Conservation (phyloP, 75 land plant genomes). For the Isoetes taiwanensis region DNA sequence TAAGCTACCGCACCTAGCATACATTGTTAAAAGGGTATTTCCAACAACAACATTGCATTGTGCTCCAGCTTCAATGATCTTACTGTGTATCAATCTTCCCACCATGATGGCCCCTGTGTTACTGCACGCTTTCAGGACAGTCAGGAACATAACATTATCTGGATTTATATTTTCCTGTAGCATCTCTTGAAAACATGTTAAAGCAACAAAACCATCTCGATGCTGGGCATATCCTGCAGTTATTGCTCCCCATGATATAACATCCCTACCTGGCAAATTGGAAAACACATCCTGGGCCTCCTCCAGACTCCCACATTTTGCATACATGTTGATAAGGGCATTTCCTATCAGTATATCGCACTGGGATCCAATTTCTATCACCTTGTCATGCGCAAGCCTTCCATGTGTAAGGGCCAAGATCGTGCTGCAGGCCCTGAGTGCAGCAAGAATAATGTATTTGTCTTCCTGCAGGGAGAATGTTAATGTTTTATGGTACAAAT, state of each 20-base stretch:
- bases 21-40: too few relatives aligned
- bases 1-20: too few relatives aligned
- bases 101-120: too few relatives aligned
- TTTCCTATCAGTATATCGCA: conserved; percentile 17
- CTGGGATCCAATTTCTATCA: too few relatives aligned
- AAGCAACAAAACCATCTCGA: conserved; percentile 1
- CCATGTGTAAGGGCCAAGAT: too few relatives aligned
- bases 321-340: conserved; percentile 19
- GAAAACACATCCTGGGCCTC: not conserved
- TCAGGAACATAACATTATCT: not conserved
- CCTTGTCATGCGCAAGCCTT: too few relatives aligned
- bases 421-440: not conserved
- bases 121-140: not conserved
- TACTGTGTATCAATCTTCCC: too few relatives aligned
- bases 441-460: not conserved
- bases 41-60: too few relatives aligned
- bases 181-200: not conserved
- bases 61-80: too few relatives aligned
- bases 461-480: not conserved
- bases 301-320: conserved; percentile 10
- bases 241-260: conserved; percentile 1
- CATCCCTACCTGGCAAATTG: not conserved
- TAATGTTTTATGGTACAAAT: not conserved
- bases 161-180: not conserved
- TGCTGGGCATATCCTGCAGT: conserved; percentile 16